These are phyloP conservation scores for Gonium pectorale DNA, from an alignment of 139 green algal species.

Conservation along the genomic window DNA sequence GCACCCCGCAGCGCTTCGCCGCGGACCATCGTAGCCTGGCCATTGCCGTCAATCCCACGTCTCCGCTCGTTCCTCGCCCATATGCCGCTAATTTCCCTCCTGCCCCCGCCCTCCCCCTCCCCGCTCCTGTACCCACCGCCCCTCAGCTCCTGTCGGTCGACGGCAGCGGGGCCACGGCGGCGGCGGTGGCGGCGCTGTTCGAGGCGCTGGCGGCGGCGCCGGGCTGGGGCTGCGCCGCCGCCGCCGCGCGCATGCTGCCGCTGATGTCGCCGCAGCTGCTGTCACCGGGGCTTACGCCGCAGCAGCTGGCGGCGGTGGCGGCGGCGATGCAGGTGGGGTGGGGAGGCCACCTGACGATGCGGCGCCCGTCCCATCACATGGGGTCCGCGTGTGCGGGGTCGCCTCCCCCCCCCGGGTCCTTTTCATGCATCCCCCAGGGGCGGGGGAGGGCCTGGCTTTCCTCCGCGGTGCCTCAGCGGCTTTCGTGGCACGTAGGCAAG, in stretches of 20 bases:
- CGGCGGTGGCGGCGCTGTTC: conserved; percentile 75
- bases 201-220: conserved; percentile 68
- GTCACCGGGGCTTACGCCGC: conserved; percentile 49
- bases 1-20: neutral
- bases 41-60: neutral
- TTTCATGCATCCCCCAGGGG: too few relatives aligned
- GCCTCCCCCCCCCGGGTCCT: too few relatives aligned
- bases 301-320: conserved; percentile 58
- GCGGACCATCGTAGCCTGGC: neutral
- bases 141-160: conserved; percentile 81
- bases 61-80: neutral
- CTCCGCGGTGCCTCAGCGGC: neutral
- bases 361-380: too few relatives aligned
- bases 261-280: conserved; percentile 75
- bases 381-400: too few relatives aligned
- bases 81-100: too few relatives aligned
- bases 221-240: conserved; percentile 57
- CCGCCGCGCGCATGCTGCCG: conserved; percentile 70
- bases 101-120: neutral
- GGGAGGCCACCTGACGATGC: too few relatives aligned
- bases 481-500: neutral
- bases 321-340: neutral
- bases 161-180: conserved; percentile 70
- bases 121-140: neutral
- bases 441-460: neutral